Evolutionary conservation across 139 green algal species (phyloP).

Genomic region (Micromonas pusilla): DNA sequence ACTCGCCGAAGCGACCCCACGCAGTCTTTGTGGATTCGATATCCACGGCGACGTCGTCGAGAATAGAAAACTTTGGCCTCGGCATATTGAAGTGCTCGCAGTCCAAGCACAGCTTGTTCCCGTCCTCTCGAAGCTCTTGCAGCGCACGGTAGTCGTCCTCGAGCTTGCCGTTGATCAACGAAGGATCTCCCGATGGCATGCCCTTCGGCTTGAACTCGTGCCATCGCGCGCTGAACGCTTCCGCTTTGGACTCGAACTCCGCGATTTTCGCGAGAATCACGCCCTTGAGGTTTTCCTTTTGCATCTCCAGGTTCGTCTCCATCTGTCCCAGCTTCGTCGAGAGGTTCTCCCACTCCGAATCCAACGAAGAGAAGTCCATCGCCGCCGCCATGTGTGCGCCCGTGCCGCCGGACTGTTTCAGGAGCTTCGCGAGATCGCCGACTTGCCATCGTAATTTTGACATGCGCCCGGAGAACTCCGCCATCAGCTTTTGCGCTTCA

Average conservation of each 20-base stretch:
- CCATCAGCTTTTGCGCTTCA: conserved; percentile 51
- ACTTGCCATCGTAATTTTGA: conserved; percentile 48
- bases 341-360: conserved; percentile 63
- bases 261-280: conserved; percentile 44
- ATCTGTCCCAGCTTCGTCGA: conserved; percentile 60
- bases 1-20: conserved; percentile 50
- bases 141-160: conserved; percentile 43
- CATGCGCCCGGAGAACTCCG: conserved; percentile 15
- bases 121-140: conserved; percentile 45
- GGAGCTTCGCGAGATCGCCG: conserved; percentile 70
- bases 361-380: conserved; percentile 57
- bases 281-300: conserved; percentile 52
- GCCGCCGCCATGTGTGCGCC: conserved; percentile 28
- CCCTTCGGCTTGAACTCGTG: conserved; percentile 57
- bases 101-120: conserved; percentile 45
- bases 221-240: conserved; percentile 22
- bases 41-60: conserved; percentile 53
- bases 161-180: conserved; percentile 55
- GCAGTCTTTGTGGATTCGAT: conserved; percentile 38
- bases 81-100: conserved; percentile 59
- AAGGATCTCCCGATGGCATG: conserved; percentile 51
- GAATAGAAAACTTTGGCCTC: conserved; percentile 42
- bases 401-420: conserved; percentile 43
- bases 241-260: conserved; percentile 40
- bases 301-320: conserved; percentile 56